Percentiles rank a stretch among this genome's conserved stretches.
These are phyloP conservation scores for Stipa capillata DNA, from an alignment of 176 grass and related monocot genomes.

Conservation along the genomic window DNA sequence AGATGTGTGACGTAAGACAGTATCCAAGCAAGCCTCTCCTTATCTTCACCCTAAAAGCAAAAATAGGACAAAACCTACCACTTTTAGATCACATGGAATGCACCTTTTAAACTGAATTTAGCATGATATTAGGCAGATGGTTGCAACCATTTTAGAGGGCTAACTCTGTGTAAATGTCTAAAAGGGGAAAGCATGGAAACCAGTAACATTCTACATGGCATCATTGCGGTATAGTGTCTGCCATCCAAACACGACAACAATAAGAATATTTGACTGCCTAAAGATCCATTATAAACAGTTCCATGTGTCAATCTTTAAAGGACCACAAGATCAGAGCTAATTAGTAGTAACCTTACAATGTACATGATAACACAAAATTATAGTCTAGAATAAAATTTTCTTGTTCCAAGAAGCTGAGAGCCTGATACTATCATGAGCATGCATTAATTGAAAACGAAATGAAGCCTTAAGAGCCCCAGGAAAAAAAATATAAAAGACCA, in stretches of 20 bases:
- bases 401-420: background rate
- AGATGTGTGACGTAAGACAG: slow-evolving; percentile 87
- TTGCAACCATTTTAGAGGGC: background rate
- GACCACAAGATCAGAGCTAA: background rate
- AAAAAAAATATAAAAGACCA: slow-evolving; percentile 11
- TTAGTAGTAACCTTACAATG: background rate
- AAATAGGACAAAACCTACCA: slow-evolving; percentile 1
- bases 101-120: background rate
- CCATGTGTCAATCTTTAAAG: background rate
- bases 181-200: background rate
- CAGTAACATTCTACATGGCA: slow-evolving; percentile 1
- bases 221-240: background rate
- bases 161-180: background rate
- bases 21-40: slow-evolving; percentile 62
- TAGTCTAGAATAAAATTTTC: slow-evolving; percentile 7
- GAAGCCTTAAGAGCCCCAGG: background rate
- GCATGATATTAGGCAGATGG: background rate
- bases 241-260: background rate
- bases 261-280: background rate
- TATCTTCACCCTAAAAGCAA: slow-evolving; percentile 50
- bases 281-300: background rate
- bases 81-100: background rate
- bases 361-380: background rate
- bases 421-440: background rate
- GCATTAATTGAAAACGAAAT: background rate